Evolutionary conservation across 2,329 filamentous ascomycete species (phyloP).

Genomic region (Neonectria coccinea): DNA sequence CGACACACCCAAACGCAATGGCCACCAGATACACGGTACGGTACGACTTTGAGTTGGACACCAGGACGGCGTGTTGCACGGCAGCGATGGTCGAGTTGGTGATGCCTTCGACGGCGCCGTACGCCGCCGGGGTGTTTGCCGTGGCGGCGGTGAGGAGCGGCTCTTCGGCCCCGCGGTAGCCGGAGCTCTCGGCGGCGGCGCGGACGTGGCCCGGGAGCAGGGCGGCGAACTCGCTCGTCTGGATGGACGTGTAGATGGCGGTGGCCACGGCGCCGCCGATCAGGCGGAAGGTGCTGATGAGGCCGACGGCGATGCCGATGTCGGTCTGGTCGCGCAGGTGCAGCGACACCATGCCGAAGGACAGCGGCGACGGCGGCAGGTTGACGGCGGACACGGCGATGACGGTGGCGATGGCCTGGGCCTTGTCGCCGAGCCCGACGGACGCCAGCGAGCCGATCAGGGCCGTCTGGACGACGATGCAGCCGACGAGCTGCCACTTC

Average conservation of each 20-base stretch:
- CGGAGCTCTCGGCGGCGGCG: conserved; percentile 30
- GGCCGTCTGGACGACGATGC: conserved; percentile 47
- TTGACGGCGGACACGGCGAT: conserved; percentile 44
- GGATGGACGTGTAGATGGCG: conserved; percentile 52
- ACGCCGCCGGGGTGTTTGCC: conserved; percentile 47
- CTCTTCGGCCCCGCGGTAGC: conserved; percentile 34
- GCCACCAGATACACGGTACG: conserved; percentile 50
- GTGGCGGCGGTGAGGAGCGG: conserved; percentile 41
- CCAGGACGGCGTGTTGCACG: conserved; percentile 46
- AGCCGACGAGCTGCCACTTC: conserved; percentile 47
- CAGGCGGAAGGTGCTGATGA: conserved; percentile 50
- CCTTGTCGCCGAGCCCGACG: conserved; percentile 47
- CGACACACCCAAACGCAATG: conserved; percentile 50
- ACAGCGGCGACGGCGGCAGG: conserved; percentile 46
- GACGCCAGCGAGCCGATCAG: conserved; percentile 49
- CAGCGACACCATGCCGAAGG: conserved; percentile 50
- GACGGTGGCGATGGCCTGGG: conserved; percentile 48
- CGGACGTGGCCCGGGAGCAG: conserved; percentile 31
- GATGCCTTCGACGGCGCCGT: conserved; percentile 42
- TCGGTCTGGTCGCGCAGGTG: conserved; percentile 51
- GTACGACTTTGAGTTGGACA: conserved; percentile 44
- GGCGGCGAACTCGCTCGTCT: conserved; percentile 45
- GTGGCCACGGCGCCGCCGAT: conserved; percentile 51
- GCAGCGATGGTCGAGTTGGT: conserved; percentile 45
- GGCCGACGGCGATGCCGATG: conserved; percentile 51